phyloP scores from a whole-genome alignment of 345 rosid species.

The Clarkia xantiana region DNA sequence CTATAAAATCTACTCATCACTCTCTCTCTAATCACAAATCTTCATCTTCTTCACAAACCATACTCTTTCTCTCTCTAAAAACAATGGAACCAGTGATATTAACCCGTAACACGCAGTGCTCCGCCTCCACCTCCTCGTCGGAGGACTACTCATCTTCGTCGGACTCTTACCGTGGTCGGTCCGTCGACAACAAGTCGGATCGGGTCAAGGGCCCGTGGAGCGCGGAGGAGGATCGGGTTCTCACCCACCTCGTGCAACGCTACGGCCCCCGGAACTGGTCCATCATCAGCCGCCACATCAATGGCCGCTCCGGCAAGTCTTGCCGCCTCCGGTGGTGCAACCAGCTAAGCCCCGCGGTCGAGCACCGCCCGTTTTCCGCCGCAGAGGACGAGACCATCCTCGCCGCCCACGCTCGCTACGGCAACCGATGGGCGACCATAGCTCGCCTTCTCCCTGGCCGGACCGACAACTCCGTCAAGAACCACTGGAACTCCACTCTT shows the following conservation, averaged over 20 bases:
- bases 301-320: conserved; percentile 48
- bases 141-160: neutral
- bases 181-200: neutral
- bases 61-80: too few relatives aligned
- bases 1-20: neutral
- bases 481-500: too few relatives aligned
- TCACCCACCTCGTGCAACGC: conserved; percentile 26
- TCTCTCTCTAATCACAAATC: neutral
- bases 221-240: conserved; percentile 35
- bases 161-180: neutral
- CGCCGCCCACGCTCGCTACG: conserved; percentile 2
- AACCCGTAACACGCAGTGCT: neutral
- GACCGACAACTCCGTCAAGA: too few relatives aligned
- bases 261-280: conserved; percentile 58
- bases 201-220: conserved; percentile 46
- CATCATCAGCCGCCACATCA: conserved; percentile 31
- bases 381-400: conserved; percentile 2
- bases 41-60: too few relatives aligned
- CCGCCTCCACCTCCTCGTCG: neutral
- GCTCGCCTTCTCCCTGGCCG: neutral
- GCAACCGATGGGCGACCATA: neutral
- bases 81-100: neutral
- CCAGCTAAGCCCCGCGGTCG: conserved; percentile 17
- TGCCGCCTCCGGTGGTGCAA: conserved; percentile 54
- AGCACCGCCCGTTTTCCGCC: neutral